Conservation (phyloP, 106 monocot species). For the Allium cepa region DNA sequence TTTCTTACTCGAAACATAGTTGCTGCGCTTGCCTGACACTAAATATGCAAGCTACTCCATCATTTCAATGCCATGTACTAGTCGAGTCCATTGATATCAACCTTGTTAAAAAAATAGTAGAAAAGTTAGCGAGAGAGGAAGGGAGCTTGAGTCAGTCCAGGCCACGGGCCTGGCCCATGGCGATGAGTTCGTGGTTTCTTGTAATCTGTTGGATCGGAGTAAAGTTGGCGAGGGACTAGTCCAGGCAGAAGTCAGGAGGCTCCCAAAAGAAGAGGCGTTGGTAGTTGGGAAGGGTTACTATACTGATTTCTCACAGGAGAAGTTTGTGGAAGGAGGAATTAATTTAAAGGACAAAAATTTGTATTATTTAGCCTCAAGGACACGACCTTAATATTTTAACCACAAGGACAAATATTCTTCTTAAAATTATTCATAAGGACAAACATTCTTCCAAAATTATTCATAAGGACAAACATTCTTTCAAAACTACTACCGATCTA, state of each 20-base stretch:
- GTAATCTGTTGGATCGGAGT: slow-evolving; percentile 55
- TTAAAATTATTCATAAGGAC: too few species aligned
- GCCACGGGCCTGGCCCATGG: slow-evolving; percentile 63
- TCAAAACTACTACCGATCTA: too few species aligned
- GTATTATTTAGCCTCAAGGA: too few species aligned
- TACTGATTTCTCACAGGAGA: slow-evolving; percentile 70
- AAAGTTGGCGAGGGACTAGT: slow-evolving; percentile 41
- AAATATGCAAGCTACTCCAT: too few species aligned
- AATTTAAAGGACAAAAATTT: too few species aligned
- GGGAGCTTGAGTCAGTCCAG: slow-evolving; percentile 66
- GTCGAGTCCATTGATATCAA: slow-evolving; percentile 34
- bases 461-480: too few species aligned
- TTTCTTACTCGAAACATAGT: too few species aligned
- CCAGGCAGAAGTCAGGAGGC: slow-evolving; percentile 43
- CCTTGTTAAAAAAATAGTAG: slow-evolving; percentile 41
- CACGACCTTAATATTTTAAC: too few species aligned
- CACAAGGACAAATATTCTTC: too few species aligned
- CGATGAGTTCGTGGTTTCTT: slow-evolving; percentile 61
- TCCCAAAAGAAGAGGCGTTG: slow-evolving; percentile 44
- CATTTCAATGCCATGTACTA: slow-evolving; percentile 27
- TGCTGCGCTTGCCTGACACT: too few species aligned
- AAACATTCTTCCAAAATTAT: too few species aligned
- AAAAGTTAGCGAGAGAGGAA: slow-evolving; percentile 59
- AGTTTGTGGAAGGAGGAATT: slow-evolving; percentile 44
- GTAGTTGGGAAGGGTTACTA: slow-evolving; percentile 58